Base-by-base conservation (phyloP, 1,139 yeast species). In the Pichia kudriavzevii region DNA sequence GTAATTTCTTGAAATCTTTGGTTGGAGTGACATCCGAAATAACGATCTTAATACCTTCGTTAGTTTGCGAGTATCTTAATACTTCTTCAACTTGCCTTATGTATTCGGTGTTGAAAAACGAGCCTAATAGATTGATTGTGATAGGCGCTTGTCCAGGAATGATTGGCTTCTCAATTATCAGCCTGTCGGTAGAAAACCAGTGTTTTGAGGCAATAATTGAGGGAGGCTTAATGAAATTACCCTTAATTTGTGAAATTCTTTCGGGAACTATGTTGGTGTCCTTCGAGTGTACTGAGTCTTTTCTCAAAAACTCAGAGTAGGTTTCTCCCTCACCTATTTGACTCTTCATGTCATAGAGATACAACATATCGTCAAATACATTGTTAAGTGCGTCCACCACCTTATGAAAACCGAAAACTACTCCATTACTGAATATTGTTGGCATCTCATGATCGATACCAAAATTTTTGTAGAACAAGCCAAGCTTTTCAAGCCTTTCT, bases 81-180 rank as follows among this genome's bases (percentile, higher is more conserved):
- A 64, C 47, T 22, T 60, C 61, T 9, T 56, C 40, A 10, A 76
- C 52, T 48, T 78, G 85, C 2, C 56, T 45, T 13, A 66, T 36
- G 12, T 68, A 55, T 2, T 47, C 40, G 2, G 43, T 32, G 3
- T 63, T 50, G 12, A 61, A 58, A 35, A 76, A 64, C 47, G 76
- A 73, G 11, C 84, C 87, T 35, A 75, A 56, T 10, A 79, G 44
- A 67, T 82, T 75, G 12, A 75, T 44, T 0, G 78, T 59, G 56
- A 32, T 55, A 56, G 38, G 61, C 62, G 30, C 19, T 11, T 28
- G 39, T 17, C 31, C 30, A 4, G 23, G 15, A 5, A 34, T 44
- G 15, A 14, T 22, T 35, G 29, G 34, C n/a, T 31, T 32, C 3
- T 31, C 15, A 21, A 45, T 29, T 7, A 27, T 26, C 7, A 39